Conservation (phyloP, 192 early-diverging fungal genomes). For the Gamsiella multidivaricata region DNA sequence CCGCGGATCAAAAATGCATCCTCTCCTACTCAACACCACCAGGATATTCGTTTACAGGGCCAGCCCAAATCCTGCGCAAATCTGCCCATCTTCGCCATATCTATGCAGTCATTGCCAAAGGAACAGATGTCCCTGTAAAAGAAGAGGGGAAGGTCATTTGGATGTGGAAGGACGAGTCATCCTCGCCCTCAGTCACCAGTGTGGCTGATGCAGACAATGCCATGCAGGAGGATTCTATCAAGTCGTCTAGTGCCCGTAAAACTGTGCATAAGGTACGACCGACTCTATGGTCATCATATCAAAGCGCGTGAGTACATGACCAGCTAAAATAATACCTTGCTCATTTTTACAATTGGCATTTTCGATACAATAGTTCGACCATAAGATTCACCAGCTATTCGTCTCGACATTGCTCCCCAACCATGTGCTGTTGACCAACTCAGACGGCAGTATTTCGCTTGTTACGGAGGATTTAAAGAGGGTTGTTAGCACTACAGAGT, state of each 20-base stretch:
- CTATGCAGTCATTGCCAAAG: slow-evolving; percentile 61
- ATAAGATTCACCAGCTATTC: slow-evolving; percentile 56
- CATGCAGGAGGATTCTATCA: slow-evolving; percentile 35
- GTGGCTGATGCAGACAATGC: slow-evolving; percentile 6
- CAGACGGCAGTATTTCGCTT: slow-evolving; percentile 55
- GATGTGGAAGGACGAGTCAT: slow-evolving; percentile 59
- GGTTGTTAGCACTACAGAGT: slow-evolving; percentile 51
- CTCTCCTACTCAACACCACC: slow-evolving; percentile 64
- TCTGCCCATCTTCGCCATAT: slow-evolving; percentile 47
- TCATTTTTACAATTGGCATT: neutral
- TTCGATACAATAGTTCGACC: slow-evolving; percentile 53
- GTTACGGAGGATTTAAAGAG: slow-evolving; percentile 58
- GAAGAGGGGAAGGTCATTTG: slow-evolving; percentile 62
- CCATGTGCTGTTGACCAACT: slow-evolving; percentile 56
- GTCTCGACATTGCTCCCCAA: slow-evolving; percentile 55
- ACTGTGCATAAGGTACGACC: slow-evolving; percentile 26
- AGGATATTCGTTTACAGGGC: slow-evolving; percentile 57
- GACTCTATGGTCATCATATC: neutral
- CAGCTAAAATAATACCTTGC: too few relatives aligned
- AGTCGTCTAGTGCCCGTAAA: slow-evolving; percentile 36
- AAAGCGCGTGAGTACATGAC: too few relatives aligned
- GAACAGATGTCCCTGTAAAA: slow-evolving; percentile 57
- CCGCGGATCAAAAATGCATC: slow-evolving; percentile 61
- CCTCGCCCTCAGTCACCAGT: neutral
- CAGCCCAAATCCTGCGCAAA: slow-evolving; percentile 52